These are phyloP conservation scores for Marchantia polymorpha DNA, from an alignment of 225 moss, liverwort and hornwort genomes.

Conservation along the genomic window DNA sequence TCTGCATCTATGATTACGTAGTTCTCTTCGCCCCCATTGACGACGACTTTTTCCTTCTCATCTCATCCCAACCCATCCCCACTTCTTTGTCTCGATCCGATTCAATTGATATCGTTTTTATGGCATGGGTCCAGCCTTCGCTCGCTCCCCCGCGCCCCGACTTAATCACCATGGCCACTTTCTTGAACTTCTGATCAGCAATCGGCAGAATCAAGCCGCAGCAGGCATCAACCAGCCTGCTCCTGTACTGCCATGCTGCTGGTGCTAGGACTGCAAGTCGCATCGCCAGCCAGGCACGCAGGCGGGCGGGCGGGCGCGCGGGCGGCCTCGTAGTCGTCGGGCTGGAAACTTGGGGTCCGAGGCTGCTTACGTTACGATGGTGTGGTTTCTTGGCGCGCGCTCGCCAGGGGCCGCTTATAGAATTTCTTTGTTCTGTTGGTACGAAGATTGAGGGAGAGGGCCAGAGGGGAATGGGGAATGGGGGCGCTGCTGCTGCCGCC, in stretches of 20 bases:
- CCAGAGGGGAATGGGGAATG: neutral
- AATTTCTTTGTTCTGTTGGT: neutral
- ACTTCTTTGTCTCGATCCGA: neutral
- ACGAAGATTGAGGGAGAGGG: neutral
- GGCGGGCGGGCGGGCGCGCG: neutral
- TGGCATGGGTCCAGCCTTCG: neutral
- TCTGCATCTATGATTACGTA: conserved; percentile 4
- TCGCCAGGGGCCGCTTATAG: neutral
- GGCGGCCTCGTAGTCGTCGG: neutral
- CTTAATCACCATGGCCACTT: neutral
- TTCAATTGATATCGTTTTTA: no score
- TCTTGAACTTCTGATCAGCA: neutral
- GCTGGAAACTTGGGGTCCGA: neutral
- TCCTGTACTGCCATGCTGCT: neutral
- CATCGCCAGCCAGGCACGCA: neutral
- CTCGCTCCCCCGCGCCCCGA: neutral
- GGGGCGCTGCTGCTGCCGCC: neutral
- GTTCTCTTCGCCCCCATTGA: conserved; percentile 1
- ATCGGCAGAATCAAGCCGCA: no score
- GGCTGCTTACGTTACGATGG: neutral
- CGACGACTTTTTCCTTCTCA: neutral
- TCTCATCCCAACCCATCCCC: neutral
- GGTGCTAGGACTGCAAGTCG: neutral
- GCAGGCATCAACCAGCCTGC: neutral
- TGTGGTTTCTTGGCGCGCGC: no score